Base-by-base conservation (phyloP, 192 early-diverging fungal genomes). In the Backusella tarrabulga region DNA sequence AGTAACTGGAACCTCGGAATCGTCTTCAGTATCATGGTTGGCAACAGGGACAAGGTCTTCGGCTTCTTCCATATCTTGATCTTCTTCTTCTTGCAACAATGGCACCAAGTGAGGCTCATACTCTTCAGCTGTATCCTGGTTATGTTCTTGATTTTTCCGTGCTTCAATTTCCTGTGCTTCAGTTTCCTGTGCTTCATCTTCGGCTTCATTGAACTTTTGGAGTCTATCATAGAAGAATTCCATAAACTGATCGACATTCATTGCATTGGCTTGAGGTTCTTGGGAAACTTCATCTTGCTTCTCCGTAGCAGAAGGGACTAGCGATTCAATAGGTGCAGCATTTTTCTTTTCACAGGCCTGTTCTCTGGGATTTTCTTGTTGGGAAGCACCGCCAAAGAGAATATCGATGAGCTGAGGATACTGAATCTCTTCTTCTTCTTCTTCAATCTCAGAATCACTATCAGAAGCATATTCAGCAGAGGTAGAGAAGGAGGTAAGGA, bases 21-120 rank as follows among this genome's bases (percentile, higher is more conserved):
- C 21, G 14, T 63, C 3, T 3, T 63, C 67, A 15, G n/a, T 38
- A 34, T 68, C 2, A 8, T 23, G 34, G 17, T 19, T n/a, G 38
- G 67, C 67, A n/a, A 36, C 4, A 36, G 35, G 11, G 6, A 14
- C 35, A 68, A 19, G 4, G 14, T 15, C 19, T 35, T 41, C 21
- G 40, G n/a, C 36, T 70, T 70, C 68, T 70, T 70, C 68, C 68
- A 70, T 70, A 26, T 35, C 17, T 21, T 34, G 34, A n/a, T 69
- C 68, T 40, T 69, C 34, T 36, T 68, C 34, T 38, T 23, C 56
- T 29, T 29, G 23, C 3, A 63, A 4, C 8, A 63, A 12, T 29
- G 56, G 56, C 3, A 63, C 26, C 21, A 63, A 4, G 21, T 63
- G 21, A 63, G 56, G 23, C n/a, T 63, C 56, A 29, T 63, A 11